These are phyloP conservation scores for Ogataea allantospora DNA, from an alignment of 805 yeast genomes.

Conservation along the genomic window DNA sequence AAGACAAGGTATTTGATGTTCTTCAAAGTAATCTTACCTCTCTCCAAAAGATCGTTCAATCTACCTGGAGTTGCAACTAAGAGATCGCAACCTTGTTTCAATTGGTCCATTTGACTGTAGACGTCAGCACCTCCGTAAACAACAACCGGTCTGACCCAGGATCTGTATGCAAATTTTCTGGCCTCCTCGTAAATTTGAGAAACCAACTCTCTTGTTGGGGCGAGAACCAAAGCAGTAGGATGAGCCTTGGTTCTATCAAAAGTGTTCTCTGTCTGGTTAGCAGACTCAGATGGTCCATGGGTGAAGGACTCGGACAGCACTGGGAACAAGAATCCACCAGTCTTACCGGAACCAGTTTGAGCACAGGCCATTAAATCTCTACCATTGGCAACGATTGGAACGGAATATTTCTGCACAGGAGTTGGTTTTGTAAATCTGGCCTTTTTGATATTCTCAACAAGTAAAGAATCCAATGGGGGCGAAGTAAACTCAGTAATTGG, in stretches of 20 bases:
- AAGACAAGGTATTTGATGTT: conserved; percentile 91
- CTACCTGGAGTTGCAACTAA: conserved; percentile 99
- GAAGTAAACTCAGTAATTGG: conserved; percentile 82
- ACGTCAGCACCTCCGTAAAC: conserved; percentile 99
- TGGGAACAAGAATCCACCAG: conserved; percentile 99
- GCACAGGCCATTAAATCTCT: conserved; percentile 93
- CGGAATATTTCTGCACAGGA: conserved; percentile 89
- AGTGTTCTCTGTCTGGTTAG: conserved; percentile 40
- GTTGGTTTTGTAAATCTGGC: conserved; percentile 96
- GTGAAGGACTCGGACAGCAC: conserved; percentile 87
- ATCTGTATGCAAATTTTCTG: conserved; percentile 91
- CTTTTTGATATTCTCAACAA: conserved; percentile 80
- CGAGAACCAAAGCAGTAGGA: conserved; percentile 94
- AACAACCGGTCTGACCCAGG: conserved; percentile 96
- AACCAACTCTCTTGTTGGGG: conserved; percentile 99
- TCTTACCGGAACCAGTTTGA: conserved; percentile 99
- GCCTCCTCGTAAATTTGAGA: conserved; percentile 96
- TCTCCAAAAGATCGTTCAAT: conserved; percentile 90
- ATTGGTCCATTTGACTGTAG: conserved; percentile 78
- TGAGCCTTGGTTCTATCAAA: conserved; percentile 74
- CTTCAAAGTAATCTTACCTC: conserved; percentile 86
- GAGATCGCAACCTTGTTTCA: conserved; percentile 92
- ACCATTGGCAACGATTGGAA: conserved; percentile 67
- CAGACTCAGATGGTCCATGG: conserved; percentile 74
- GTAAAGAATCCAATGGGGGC: conserved; percentile 86